phyloP scores from a whole-genome alignment of 257 asterid species.

The Gentiana straminea region DNA sequence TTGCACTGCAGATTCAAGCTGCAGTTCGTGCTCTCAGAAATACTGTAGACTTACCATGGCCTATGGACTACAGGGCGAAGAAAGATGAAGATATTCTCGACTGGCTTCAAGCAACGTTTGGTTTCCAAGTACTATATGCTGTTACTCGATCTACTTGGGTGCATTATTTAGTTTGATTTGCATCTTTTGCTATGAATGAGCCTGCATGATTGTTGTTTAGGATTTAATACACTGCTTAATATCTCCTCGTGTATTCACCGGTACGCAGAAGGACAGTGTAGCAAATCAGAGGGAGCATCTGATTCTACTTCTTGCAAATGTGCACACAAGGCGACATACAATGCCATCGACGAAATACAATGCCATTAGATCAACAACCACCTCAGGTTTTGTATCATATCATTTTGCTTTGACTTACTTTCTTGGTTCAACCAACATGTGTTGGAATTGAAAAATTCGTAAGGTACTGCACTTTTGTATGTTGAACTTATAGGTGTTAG shows the following conservation, averaged over 20 bases:
- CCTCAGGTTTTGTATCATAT: slow-evolving; percentile 53
- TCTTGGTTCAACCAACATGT: too few relatives aligned
- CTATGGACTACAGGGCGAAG: slow-evolving; percentile 91
- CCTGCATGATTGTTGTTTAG: too few relatives aligned
- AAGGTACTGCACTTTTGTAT: too few relatives aligned
- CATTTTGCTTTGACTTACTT: too few relatives aligned
- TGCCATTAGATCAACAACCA: slow-evolving; percentile 95
- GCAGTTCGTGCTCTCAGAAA: slow-evolving; percentile 81
- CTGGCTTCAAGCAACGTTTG: slow-evolving; percentile 99
- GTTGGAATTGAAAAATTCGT: too few relatives aligned
- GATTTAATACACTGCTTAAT: too few relatives aligned
- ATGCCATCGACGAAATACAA: slow-evolving; percentile 92
- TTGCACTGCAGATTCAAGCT: slow-evolving; percentile 70
- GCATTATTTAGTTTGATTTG: too few relatives aligned
- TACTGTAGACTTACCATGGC: slow-evolving; percentile 98
- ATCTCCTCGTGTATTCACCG: not conserved
- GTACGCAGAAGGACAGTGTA: slow-evolving; percentile 81
- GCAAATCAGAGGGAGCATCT: slow-evolving; percentile 99
- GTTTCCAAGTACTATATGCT: slow-evolving; percentile 68
- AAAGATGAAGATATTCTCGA: slow-evolving; percentile 95
- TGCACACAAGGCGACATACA: slow-evolving; percentile 88
- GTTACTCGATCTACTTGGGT: not conserved
- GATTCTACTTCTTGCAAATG: slow-evolving; percentile 94
- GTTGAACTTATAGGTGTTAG: too few relatives aligned
- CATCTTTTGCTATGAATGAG: too few relatives aligned